Conservation (phyloP, 495 filamentous ascomycete genomes). For the Aspergillus steynii region DNA sequence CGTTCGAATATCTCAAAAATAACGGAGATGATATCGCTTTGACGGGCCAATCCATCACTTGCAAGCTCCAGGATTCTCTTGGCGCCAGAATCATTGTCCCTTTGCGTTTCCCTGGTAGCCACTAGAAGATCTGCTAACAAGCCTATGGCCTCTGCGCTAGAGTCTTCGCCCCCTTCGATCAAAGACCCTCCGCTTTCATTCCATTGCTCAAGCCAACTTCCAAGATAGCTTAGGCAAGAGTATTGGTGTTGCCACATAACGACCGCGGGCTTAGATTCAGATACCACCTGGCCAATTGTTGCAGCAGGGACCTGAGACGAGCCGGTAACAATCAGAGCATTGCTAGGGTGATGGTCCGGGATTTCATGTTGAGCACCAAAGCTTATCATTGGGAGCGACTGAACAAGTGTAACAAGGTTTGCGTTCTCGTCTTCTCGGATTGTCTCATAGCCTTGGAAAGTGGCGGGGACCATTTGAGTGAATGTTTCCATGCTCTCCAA, state of each 20-base stretch:
- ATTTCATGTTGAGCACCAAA: conserved; percentile 22
- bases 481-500: conserved; percentile 67
- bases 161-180: conserved; percentile 43
- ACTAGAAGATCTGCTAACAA: conserved; percentile 60
- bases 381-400: conserved; percentile 44
- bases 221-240: conserved; percentile 75
- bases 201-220: conserved; percentile 67
- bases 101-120: conserved; percentile 29
- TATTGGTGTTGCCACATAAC: conserved; percentile 71
- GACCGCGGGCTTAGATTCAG: conserved; percentile 63
- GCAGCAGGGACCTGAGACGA: conserved; percentile 54
- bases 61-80: conserved; percentile 65
- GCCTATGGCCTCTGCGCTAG: conserved; percentile 62
- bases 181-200: conserved; percentile 40
- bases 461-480: conserved; percentile 66
- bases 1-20: conserved; percentile 83
- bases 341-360: conserved; percentile 22
- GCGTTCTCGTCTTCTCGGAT: conserved; percentile 82
- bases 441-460: conserved; percentile 69
- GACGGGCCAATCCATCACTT: conserved; percentile 69
- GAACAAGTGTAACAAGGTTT: conserved; percentile 53
- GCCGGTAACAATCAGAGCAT: conserved; percentile 39
- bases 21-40: conserved; percentile 76
- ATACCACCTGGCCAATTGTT: conserved; percentile 69
- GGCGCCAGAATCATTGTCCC: conserved; percentile 35